A percentile compares a stretch with the other conserved stretches of the same genome.
phyloP scores from a whole-genome alignment of 371 early-diverging fungal genomes.

The Blakeslea trispora region DNA sequence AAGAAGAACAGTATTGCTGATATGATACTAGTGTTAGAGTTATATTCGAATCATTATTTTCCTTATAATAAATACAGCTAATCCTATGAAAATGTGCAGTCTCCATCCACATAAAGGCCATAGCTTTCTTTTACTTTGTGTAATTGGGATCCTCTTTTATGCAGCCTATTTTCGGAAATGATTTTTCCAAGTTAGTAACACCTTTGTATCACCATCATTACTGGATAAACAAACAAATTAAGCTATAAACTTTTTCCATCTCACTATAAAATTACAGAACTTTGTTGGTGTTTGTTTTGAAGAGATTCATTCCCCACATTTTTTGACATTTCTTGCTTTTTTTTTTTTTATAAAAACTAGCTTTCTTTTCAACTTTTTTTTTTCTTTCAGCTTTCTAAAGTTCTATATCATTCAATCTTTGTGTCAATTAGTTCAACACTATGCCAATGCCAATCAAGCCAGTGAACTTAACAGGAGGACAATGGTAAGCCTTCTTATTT shows the following conservation, averaged over 20 bases:
- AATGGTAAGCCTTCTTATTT: constrained; percentile 19
- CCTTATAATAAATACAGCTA: too few relatives aligned
- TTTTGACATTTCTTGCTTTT: neutral
- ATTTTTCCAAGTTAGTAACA: too few relatives aligned
- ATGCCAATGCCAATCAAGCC: constrained; percentile 28
- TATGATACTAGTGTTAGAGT: too few relatives aligned
- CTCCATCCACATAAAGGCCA: too few relatives aligned
- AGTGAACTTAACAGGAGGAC: constrained; percentile 33
- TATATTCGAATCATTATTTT: too few relatives aligned
- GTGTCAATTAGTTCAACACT: too few relatives aligned
- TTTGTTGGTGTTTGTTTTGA: neutral
- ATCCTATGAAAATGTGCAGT: too few relatives aligned
- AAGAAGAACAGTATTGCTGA: too few relatives aligned
- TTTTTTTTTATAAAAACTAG: neutral
- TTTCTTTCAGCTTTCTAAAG: neutral
- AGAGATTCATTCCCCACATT: neutral
- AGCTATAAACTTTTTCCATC: neutral
- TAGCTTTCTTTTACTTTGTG: too few relatives aligned
- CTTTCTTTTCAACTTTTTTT: neutral
- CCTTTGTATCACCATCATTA: neutral
- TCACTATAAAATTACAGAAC: neutral
- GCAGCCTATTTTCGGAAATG: too few relatives aligned
- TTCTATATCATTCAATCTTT: constrained; percentile 3
- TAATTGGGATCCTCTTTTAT: too few relatives aligned
- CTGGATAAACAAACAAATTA: neutral